phyloP scores from a whole-genome alignment of 2,329 filamentous ascomycete genomes.

The Tolypocladium sp. region DNA sequence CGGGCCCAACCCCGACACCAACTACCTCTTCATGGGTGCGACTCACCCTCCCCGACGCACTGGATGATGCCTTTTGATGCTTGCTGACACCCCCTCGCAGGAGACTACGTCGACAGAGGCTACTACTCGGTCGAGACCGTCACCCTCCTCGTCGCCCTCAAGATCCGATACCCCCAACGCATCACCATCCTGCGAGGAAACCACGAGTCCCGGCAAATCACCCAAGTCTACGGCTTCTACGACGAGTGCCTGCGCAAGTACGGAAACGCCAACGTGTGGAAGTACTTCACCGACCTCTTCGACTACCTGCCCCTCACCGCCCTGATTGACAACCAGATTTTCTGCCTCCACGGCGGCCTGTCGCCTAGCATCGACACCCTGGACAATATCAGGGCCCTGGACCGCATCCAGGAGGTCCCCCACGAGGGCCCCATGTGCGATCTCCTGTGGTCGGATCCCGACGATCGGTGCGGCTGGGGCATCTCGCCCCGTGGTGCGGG shows the following conservation, averaged over 20 bases:
- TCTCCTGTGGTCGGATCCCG: constrained; percentile 93
- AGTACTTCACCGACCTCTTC: constrained; percentile 97
- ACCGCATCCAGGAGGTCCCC: constrained; percentile 96
- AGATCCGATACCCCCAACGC: constrained; percentile 94
- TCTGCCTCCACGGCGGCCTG: constrained; percentile 94
- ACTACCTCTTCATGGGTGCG: constrained; percentile 98
- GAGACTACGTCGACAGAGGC: constrained; percentile 96
- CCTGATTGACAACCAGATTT: constrained; percentile 98
- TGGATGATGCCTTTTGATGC: neutral
- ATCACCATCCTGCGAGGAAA: constrained; percentile 98
- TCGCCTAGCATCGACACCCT: constrained; percentile 94
- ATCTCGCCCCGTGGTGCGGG: constrained; percentile 91
- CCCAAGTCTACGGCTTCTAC: constrained; percentile 98
- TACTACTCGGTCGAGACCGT: constrained; percentile 99
- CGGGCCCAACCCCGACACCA: constrained; percentile 94
- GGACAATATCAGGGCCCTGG: constrained; percentile 89
- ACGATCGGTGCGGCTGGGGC: constrained; percentile 93
- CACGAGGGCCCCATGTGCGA: constrained; percentile 99
- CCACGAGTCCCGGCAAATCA: constrained; percentile 98
- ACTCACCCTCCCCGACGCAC: constrained; percentile 1
- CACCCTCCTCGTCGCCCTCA: constrained; percentile 88
- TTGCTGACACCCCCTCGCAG: constrained; percentile 31
- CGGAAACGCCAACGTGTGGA: constrained; percentile 98
- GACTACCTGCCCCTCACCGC: constrained; percentile 96
- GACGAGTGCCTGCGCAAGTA: constrained; percentile 98